phyloP scores from a whole-genome alignment of 441 rosid species.

The Pelargonium australe region DNA sequence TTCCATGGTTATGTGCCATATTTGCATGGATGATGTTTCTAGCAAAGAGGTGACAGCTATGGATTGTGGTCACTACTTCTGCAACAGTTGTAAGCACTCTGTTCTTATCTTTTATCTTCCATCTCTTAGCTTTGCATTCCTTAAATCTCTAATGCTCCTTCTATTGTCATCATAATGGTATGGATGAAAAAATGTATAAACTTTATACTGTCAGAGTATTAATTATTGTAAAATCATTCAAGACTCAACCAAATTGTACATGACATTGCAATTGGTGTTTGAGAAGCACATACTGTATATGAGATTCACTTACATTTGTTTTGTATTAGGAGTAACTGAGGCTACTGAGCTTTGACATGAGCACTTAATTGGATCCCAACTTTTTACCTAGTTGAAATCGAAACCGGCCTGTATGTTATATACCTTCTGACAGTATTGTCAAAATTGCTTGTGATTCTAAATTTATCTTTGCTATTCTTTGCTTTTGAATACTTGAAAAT shows the following conservation, averaged over 20 bases:
- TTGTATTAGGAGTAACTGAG: background rate
- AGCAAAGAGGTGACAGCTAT: constrained; percentile 51
- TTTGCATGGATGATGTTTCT: constrained; percentile 70
- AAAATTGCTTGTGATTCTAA: too few species aligned
- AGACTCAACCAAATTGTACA: background rate
- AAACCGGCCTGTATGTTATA: too few species aligned
- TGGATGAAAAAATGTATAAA: background rate
- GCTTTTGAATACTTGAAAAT: too few species aligned
- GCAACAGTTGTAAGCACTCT: constrained; percentile 61
- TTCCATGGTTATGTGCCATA: constrained; percentile 47
- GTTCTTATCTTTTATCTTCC: constrained; percentile 3
- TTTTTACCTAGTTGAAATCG: too few species aligned
- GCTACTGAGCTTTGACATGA: too few species aligned
- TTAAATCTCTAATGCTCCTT: background rate
- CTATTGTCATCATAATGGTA: background rate
- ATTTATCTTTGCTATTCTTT: too few species aligned
- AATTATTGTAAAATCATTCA: background rate
- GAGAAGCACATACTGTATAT: background rate
- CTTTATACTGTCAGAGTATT: background rate
- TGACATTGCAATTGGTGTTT: background rate
- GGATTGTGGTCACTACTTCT: constrained; percentile 84
- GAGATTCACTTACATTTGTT: background rate
- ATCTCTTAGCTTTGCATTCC: constrained; percentile 22
- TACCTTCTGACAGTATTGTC: too few species aligned
- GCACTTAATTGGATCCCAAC: too few species aligned